Conservation (phyloP, 352 stramenopile genomes). For the Pythium biforme region DNA sequence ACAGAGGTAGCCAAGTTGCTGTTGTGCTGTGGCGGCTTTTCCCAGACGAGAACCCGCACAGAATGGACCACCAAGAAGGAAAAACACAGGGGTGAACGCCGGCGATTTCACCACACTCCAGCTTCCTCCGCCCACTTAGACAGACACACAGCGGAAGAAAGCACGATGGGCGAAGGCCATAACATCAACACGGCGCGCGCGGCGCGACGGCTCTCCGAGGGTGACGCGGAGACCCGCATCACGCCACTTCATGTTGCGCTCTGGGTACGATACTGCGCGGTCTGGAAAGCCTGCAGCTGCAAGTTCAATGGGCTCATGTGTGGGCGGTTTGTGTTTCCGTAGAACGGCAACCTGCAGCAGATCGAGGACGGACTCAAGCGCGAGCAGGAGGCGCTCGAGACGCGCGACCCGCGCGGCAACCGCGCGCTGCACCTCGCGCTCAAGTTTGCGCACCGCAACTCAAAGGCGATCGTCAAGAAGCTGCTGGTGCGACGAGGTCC, state of each 20-base stretch:
- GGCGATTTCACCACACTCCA: too few relatives aligned
- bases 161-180: not conserved
- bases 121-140: not conserved
- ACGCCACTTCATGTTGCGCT: conserved; percentile 57
- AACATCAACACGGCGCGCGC: not conserved
- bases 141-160: not conserved
- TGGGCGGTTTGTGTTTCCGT: not conserved
- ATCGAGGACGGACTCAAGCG: conserved; percentile 36
- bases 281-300: too few relatives aligned
- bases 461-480: conserved; percentile 46
- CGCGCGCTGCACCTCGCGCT: conserved; percentile 62
- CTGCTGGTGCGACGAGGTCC: conserved; percentile 40
- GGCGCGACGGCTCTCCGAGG: not conserved
- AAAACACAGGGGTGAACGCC: too few relatives aligned
- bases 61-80: not conserved
- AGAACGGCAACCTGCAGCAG: conserved; percentile 65
- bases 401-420: conserved; percentile 53
- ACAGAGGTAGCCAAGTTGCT: not conserved
- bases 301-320: too few relatives aligned
- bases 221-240: conserved; percentile 7
- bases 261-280: conserved; percentile 46
- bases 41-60: conserved; percentile 20
- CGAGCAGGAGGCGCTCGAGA: conserved; percentile 41
- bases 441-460: conserved; percentile 67
- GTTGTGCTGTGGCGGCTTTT: conserved; percentile 2